Evolutionary conservation across 2,329 filamentous ascomycete genomes (phyloP).

Genomic region (Colletotrichum sp.): DNA sequence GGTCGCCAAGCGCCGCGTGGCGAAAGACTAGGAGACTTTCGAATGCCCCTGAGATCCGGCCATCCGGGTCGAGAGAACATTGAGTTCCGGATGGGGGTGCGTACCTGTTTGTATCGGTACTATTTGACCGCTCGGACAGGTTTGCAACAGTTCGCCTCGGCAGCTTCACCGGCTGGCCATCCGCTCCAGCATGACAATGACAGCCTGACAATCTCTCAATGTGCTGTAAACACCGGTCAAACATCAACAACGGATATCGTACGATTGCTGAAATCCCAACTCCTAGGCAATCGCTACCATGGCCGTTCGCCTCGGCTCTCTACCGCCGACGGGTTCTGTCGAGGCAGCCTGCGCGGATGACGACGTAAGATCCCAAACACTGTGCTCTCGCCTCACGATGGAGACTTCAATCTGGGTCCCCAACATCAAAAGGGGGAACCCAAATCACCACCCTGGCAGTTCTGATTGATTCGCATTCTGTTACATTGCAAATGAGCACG

Average conservation of each 20-base stretch:
- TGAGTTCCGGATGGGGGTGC: neutral
- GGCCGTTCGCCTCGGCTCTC: neutral
- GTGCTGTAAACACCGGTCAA: neutral
- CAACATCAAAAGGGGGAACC: neutral
- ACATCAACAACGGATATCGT: neutral
- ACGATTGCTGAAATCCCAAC: neutral
- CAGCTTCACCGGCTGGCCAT: neutral
- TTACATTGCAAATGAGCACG: neutral
- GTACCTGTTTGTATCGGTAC: slow-evolving; percentile 14
- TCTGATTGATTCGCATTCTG: neutral
- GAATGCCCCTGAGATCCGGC: slow-evolving; percentile 21
- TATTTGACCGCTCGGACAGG: neutral
- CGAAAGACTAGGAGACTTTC: slow-evolving; percentile 20
- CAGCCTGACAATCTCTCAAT: neutral
- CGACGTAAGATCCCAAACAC: neutral
- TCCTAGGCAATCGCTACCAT: neutral
- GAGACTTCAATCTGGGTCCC: neutral
- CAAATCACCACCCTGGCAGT: neutral
- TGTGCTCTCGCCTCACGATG: neutral
- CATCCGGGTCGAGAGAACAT: slow-evolving; percentile 22
- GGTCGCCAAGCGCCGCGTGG: slow-evolving; percentile 21
- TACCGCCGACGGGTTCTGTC: neutral
- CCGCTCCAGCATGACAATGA: neutral
- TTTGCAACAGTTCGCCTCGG: neutral
- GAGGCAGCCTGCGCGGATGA: neutral